phyloP scores from a whole-genome alignment of 2,329 filamentous ascomycete species.

The Fusarium coicis region DNA sequence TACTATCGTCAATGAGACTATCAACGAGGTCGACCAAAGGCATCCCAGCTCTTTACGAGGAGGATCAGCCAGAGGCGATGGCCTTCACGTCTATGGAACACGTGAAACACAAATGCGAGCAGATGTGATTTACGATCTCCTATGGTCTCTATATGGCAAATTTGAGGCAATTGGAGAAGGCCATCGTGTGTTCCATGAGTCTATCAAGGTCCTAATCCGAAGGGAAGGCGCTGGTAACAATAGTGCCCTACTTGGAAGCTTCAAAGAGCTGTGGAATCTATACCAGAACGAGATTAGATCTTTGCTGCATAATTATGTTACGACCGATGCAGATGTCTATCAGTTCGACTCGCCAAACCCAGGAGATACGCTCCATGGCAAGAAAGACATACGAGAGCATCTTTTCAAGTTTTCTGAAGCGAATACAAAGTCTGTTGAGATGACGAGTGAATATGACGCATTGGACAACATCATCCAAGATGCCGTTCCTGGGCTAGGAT shows the following conservation, averaged over 20 bases:
- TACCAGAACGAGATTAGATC: conserved; percentile 98
- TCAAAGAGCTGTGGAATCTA: conserved; percentile 97
- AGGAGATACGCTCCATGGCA: conserved; percentile 58
- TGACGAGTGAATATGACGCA: conserved; percentile 87
- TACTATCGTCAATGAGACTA: conserved; percentile 92
- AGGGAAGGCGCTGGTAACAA: conserved; percentile 78
- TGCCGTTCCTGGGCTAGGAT: conserved; percentile 89
- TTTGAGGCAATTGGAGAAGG: conserved; percentile 98
- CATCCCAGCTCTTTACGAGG: conserved; percentile 84
- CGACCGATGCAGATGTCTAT: conserved; percentile 84
- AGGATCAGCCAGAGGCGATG: conserved; percentile 62
- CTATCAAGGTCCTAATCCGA: conserved; percentile 85
- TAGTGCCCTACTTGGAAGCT: conserved; percentile 80
- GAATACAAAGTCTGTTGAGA: conserved; percentile 81
- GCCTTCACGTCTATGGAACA: conserved; percentile 71
- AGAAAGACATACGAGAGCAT: conserved; percentile 66
- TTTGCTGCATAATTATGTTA: conserved; percentile 93
- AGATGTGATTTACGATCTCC: conserved; percentile 88
- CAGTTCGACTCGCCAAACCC: conserved; percentile 67
- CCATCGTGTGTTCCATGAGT: conserved; percentile 92
- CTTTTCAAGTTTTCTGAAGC: conserved; percentile 90
- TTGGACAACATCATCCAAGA: conserved; percentile 89
- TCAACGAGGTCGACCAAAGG: conserved; percentile 90
- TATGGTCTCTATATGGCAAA: conserved; percentile 94
- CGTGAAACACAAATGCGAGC: conserved; percentile 81